Conservation (phyloP, 1,139 yeast species). For the Pichia sp. region DNA sequence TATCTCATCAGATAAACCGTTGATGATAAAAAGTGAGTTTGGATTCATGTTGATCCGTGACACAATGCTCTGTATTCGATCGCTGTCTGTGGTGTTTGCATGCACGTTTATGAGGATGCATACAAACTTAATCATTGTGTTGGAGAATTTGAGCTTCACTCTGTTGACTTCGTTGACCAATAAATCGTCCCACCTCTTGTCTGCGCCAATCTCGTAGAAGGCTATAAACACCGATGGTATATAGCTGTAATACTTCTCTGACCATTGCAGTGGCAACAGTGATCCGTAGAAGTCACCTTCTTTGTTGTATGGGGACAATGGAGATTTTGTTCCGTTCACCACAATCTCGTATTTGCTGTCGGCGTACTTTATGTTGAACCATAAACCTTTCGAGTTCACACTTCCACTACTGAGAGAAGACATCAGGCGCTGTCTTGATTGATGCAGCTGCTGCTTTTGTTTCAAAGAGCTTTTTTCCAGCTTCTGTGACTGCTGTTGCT, state of each 20-base stretch:
- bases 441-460: slow-evolving; percentile 6
- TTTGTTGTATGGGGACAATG: slow-evolving; percentile 40
- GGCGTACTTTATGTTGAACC: slow-evolving; percentile 31
- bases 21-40: slow-evolving; percentile 25
- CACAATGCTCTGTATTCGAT: slow-evolving; percentile 28
- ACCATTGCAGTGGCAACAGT: slow-evolving; percentile 43
- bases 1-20: slow-evolving; percentile 10
- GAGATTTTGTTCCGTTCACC: slow-evolving; percentile 21
- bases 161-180: slow-evolving; percentile 36
- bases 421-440: background rate
- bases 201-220: slow-evolving; percentile 36
- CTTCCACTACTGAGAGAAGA: slow-evolving; percentile 16
- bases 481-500: background rate
- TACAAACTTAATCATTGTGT: slow-evolving; percentile 16
- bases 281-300: slow-evolving; percentile 38
- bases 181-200: slow-evolving; percentile 22
- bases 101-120: slow-evolving; percentile 12
- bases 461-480: slow-evolving; percentile 7
- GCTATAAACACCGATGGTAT: slow-evolving; percentile 43
- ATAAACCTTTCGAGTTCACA: slow-evolving; percentile 15
- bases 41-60: slow-evolving; percentile 38
- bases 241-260: slow-evolving; percentile 42
- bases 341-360: slow-evolving; percentile 22
- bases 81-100: slow-evolving; percentile 2
- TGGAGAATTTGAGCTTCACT: slow-evolving; percentile 33